These are phyloP conservation scores for Acacia melanoxylon DNA, from an alignment of 306 rosid genomes.

Conservation along the genomic window DNA sequence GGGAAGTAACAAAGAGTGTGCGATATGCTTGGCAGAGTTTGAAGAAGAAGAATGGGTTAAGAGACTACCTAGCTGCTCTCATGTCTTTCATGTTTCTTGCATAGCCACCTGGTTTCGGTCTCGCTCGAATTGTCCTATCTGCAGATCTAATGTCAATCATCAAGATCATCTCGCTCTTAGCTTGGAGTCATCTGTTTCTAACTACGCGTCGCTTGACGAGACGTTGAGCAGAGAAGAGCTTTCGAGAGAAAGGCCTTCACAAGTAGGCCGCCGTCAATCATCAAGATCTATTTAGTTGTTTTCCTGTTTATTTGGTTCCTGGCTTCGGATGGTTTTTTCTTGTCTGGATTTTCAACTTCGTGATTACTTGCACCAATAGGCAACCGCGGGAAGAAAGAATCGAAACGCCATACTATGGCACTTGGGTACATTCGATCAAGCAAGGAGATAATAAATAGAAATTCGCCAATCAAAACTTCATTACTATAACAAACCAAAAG, in stretches of 20 bases:
- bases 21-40: conserved; percentile 61
- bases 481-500: background rate
- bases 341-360: background rate
- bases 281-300: too few species aligned
- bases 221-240: conserved; percentile 20
- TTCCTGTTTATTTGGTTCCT: background rate
- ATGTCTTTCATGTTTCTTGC: conserved; percentile 42
- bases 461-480: background rate
- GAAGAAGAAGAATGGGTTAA: conserved; percentile 62
- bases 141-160: conserved; percentile 42
- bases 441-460: background rate
- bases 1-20: conserved; percentile 37
- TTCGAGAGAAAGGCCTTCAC: conserved; percentile 25
- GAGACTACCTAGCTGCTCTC: conserved; percentile 48
- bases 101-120: conserved; percentile 45
- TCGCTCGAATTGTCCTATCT: conserved; percentile 59
- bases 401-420: background rate
- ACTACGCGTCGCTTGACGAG: background rate
- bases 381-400: background rate
- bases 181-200: background rate
- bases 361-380: background rate
- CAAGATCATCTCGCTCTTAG: background rate
- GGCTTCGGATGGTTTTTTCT: background rate
- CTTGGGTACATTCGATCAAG: background rate
- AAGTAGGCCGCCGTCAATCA: too few species aligned